These are phyloP conservation scores for Calocera cornea DNA, from an alignment of 768 basidiomycete genomes.

Conservation along the genomic window DNA sequence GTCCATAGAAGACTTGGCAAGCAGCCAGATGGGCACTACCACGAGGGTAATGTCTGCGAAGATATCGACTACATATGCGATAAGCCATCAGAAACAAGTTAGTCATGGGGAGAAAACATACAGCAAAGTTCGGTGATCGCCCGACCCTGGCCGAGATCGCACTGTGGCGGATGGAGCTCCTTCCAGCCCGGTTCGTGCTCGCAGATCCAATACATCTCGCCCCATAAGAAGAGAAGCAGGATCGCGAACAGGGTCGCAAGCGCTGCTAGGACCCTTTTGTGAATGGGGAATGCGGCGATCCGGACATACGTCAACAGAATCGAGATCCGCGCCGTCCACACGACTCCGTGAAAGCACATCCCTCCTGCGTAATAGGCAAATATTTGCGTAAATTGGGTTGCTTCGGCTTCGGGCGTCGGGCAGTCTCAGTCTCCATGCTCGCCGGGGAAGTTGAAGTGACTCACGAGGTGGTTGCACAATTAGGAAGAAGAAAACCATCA, in stretches of 20 bases:
- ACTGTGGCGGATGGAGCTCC: constrained; percentile 25
- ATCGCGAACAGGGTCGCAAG: not conserved
- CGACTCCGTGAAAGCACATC: not conserved
- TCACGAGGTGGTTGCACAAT: not conserved
- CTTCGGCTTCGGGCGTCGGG: not conserved
- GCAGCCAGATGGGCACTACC: constrained; percentile 33
- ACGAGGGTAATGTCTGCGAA: constrained; percentile 37
- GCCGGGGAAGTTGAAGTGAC: not conserved
- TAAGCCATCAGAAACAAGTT: not conserved
- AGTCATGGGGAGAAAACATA: constrained; percentile 22
- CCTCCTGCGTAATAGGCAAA: not conserved
- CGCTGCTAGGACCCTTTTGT: not conserved
- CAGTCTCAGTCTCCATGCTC: not conserved
- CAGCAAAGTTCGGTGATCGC: constrained; percentile 41
- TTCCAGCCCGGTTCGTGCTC: constrained; percentile 32
- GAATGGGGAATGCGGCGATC: not conserved
- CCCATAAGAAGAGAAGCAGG: constrained; percentile 27
- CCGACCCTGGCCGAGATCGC: constrained; percentile 34
- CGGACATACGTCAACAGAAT: not conserved
- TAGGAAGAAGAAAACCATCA: constrained; percentile 1
- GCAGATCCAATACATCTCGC: constrained; percentile 37
- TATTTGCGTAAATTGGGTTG: not conserved
- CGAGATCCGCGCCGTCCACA: not conserved
- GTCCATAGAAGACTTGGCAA: constrained; percentile 31
- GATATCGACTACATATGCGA: constrained; percentile 31